phyloP scores from a whole-genome alignment of 345 rosid genomes.

The Arabidopsis thaliana region TAIR10.1 NC_003074.8:9487001-9487500 shows the following conservation, averaged over 20 bases:
- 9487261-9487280: slow-evolving; percentile 4
- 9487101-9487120: too few species aligned
- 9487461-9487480: too few species aligned
- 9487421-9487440: neutral
- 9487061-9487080: neutral
- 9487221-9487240: slow-evolving; percentile 17
- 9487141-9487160: neutral
- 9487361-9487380: neutral
- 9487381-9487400: neutral
- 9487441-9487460: neutral
- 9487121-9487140: neutral
- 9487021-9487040: neutral
- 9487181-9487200: slow-evolving; percentile 42
- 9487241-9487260: slow-evolving; percentile 11
- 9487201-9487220: slow-evolving; percentile 37
- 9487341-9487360: neutral
- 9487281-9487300: slow-evolving; percentile 4
- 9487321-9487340: neutral
- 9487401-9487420: neutral
- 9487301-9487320: neutral
- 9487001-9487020: neutral
- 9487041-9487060: slow-evolving; percentile 3
- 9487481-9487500: neutral
- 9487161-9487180: slow-evolving; percentile 31
- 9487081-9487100: neutral